Percentiles rank a stretch among this genome's conserved stretches.
phyloP scores from a whole-genome alignment of 371 early-diverging fungal species.

The Dichotomocladium elegans region DNA sequence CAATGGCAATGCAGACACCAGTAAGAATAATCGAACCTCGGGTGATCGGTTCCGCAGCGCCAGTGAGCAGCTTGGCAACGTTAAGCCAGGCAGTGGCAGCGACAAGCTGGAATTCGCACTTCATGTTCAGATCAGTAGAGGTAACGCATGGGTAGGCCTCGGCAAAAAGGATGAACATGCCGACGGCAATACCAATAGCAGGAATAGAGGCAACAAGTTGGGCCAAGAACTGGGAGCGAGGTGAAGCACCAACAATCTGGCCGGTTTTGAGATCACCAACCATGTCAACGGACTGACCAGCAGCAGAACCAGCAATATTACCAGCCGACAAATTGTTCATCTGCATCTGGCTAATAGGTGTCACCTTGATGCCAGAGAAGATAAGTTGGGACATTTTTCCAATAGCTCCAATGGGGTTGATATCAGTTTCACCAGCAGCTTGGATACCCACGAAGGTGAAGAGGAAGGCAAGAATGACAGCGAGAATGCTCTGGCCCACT shows the following conservation, averaged over 20 bases:
- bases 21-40: conserved; percentile 47
- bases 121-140: conserved; percentile 12
- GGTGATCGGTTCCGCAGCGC: conserved; percentile 35
- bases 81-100: conserved; percentile 62
- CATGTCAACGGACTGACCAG: conserved; percentile 63
- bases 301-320: conserved; percentile 55
- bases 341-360: conserved; percentile 25
- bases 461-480: conserved; percentile 61
- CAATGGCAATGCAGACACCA: conserved; percentile 43
- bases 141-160: conserved; percentile 60
- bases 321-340: conserved; percentile 58
- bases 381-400: conserved; percentile 61
- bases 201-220: conserved; percentile 59
- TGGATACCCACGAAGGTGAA: conserved; percentile 69
- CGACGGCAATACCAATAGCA: conserved; percentile 51
- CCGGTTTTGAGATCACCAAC: conserved; percentile 64
- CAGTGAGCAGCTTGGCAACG: conserved; percentile 57
- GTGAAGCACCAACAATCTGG: conserved; percentile 55
- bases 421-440: conserved; percentile 65
- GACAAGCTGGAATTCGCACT: conserved; percentile 53
- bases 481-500: conserved; percentile 49
- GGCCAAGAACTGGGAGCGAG: conserved; percentile 59
- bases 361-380: conserved; percentile 51
- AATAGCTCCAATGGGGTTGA: conserved; percentile 58
- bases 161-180: conserved; percentile 58